Evolutionary conservation across 108 stramenopile genomes (phyloP).

Genomic region (Cyclotella cryptica): DNA sequence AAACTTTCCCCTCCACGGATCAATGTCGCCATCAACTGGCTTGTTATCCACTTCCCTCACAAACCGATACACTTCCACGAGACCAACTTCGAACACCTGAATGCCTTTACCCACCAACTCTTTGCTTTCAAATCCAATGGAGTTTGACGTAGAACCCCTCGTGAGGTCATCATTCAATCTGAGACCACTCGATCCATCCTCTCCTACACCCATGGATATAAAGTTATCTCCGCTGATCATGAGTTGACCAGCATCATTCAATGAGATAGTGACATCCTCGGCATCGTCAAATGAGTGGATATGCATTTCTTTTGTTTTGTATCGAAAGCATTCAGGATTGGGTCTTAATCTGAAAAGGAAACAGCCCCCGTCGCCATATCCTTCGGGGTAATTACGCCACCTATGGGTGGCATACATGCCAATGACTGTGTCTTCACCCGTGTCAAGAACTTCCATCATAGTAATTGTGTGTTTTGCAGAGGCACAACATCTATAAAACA

Average conservation of each 20-base stretch:
- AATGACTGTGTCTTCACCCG: constrained; percentile 28
- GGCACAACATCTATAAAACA: constrained; percentile 53
- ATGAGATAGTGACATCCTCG: constrained; percentile 11
- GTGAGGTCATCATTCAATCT: constrained; percentile 57
- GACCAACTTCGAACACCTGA: constrained; percentile 53
- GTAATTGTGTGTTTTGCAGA: constrained; percentile 49
- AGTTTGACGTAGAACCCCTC: constrained; percentile 45
- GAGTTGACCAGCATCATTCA: constrained; percentile 48
- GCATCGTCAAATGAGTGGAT: constrained; percentile 28
- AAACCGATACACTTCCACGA: constrained; percentile 54
- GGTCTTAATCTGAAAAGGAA: constrained; percentile 51
- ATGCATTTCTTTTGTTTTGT: constrained; percentile 25
- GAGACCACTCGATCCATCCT: constrained; percentile 48
- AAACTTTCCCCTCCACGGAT: constrained; percentile 50
- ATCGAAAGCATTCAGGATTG: constrained; percentile 51
- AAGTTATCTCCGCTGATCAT: constrained; percentile 51
- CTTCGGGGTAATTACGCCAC: constrained; percentile 46
- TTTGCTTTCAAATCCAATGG: constrained; percentile 48
- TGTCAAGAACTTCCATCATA: constrained; percentile 53
- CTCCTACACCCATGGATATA: constrained; percentile 57
- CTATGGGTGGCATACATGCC: constrained; percentile 56
- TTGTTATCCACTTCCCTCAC: constrained; percentile 54
- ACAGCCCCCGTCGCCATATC: constrained; percentile 56
- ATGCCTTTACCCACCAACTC: constrained; percentile 47
- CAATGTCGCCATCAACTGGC: constrained; percentile 49